Base-by-base conservation (phyloP, 345 rosid species). In the Limnanthes douglasii region DNA sequence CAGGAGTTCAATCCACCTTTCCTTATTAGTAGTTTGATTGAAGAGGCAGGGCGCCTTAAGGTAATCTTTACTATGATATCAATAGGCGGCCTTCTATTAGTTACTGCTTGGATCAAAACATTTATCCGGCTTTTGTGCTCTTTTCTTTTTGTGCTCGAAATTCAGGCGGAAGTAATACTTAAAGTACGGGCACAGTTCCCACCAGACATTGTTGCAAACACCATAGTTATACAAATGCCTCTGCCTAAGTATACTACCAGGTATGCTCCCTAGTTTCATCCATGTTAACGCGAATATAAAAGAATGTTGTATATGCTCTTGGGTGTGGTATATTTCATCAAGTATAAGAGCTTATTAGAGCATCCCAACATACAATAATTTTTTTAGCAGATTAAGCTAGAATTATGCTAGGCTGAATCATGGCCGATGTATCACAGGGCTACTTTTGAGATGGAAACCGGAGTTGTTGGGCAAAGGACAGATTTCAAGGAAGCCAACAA, bases 1-100 rank as follows among this genome's bases (percentile, higher is more conserved):
- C 96, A 90, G 64, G 96, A 90, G 65, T 90, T 90, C 57, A 84
- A 75, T 69, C 98, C 98, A 57, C 98, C 98, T 21, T 90, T 90
- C 30, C 94, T 79, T 29, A 76, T 90, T 30, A 83, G 72, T 35
- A 73, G 93, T 21, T 64, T 86, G 77, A 72, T 83, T 54, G 96
- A 90, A 74, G 94, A 90, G 61, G 94, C 96, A 15, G 96, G 98
- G 39, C 47, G 71, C 31, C 83, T 84, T 48, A 90, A 75, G 85
- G 98, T 75, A 29, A 44, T 16, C 31, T 41, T 8, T 19, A 15
- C 5, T 36, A 6, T 3, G 14, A 5, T 33, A 10, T 34, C 26
- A n/a, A n/a, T n/a, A n/a, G n/a, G n/a, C n/a, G n/a, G n/a, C n/a
- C n/a, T n/a, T n/a, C n/a, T n/a, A n/a, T 13, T 39, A 21, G 16